Evolutionary conservation across 495 filamentous ascomycete species (phyloP), one percentile per base, ranked within the genome.

Genomic region (Talaromyces wortmannii): DNA sequence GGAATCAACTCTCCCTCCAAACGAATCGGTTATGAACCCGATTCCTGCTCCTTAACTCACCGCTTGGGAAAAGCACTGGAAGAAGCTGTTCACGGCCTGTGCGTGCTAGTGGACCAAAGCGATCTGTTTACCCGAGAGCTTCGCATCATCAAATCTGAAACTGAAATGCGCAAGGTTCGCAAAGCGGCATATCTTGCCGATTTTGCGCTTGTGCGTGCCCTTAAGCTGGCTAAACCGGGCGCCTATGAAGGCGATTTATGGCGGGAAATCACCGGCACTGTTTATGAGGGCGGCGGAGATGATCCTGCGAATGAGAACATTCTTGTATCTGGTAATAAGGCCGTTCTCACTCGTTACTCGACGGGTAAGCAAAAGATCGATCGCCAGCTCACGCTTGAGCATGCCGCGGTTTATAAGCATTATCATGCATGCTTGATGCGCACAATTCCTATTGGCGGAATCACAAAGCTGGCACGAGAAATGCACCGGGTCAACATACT

Each of bases 281-380:
- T 64, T 29, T 64, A 64, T 31, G 60, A 64, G 29, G 60, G 60
- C 13, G 60, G 62, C 11, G 60, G 60, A 18, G 60, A 64, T 42
- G 60, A 64, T 52, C 62, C 62, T 16, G 60, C 62, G 11, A 64
- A 64, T 29, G 60, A 64, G 40, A 64, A 64, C 45, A 64, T 64
- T 32, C 55, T 64, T n/a, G 60, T 64, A 7, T 64, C 60, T 2
- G 62, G 62, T 10, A 64, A 64, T 46, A 62, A 64, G 53, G 62
- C 62, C 0, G 60, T 64, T n/a, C 55, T 64, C 0, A 64, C 62
- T 23, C 60, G 60, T 2, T 64, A 64, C 31, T 64, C 60, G 8
- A 58, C 60, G 11, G 60, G 62, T n/a, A 64, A 64, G 31, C 43
- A 53, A 32, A 60, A 48, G 18, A 60, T 64, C 11, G 60, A 64